A percentile compares a stretch with the other conserved stretches of the same genome.
Evolutionary conservation across 2,329 filamentous ascomycete genomes (phyloP).

Genomic region (Juglanconis sp.): DNA sequence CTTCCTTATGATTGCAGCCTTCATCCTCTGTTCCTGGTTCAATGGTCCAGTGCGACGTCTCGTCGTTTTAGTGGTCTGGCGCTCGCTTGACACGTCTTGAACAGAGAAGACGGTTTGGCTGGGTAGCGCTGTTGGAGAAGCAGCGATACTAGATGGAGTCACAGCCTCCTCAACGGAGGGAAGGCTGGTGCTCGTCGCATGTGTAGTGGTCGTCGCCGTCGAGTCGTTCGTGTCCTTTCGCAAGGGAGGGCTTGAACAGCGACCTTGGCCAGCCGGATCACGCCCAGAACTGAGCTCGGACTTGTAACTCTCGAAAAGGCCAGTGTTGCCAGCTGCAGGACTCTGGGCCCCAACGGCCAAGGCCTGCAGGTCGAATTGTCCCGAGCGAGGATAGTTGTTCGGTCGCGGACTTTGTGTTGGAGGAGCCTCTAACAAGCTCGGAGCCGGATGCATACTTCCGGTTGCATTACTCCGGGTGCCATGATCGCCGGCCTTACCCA

Average conservation of each 20-base stretch:
- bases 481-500: not conserved
- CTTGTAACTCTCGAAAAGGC: not conserved
- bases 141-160: conserved; percentile 47
- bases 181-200: conserved; percentile 34
- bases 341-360: conserved; percentile 1
- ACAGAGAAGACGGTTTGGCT: conserved; percentile 53
- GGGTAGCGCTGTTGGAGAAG: conserved; percentile 42
- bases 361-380: conserved; percentile 7
- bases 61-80: conserved; percentile 52
- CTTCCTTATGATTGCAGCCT: conserved; percentile 58
- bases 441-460: conserved; percentile 30
- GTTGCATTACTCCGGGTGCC: not conserved
- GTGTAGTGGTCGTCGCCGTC: conserved; percentile 49
- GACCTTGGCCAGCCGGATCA: conserved; percentile 11
- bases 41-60: conserved; percentile 58
- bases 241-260: conserved; percentile 29
- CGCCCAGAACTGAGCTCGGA: not conserved
- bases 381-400: conserved; percentile 13
- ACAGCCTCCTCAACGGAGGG: conserved; percentile 45
- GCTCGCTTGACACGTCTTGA: conserved; percentile 53
- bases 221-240: conserved; percentile 53
- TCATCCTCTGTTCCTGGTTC: conserved; percentile 55
- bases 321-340: conserved; percentile 6
- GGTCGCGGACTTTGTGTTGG: conserved; percentile 11
- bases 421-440: conserved; percentile 30